Percentiles rank a stretch among this genome's conserved stretches.
These are phyloP conservation scores for Trametes cingulata DNA, from an alignment of 768 basidiomycete genomes.

Conservation along the genomic window DNA sequence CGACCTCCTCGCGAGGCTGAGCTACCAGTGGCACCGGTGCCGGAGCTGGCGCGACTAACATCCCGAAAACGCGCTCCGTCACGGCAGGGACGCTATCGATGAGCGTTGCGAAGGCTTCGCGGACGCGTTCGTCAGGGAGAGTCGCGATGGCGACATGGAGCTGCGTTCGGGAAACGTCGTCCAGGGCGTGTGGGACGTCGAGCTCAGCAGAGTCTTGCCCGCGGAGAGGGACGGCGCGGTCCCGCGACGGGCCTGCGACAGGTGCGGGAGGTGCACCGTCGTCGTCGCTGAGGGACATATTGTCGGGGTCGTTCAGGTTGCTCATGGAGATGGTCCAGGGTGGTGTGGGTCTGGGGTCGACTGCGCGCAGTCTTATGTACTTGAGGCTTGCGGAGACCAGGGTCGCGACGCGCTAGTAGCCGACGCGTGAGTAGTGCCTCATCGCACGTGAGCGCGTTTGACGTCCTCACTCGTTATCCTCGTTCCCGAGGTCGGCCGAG, in stretches of 20 bases:
- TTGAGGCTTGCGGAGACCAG: too few species aligned
- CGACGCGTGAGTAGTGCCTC: background rate
- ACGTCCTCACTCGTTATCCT: too few species aligned
- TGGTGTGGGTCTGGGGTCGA: too few species aligned
- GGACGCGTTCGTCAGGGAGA: slow-evolving; percentile 45
- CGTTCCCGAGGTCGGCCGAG: too few species aligned
- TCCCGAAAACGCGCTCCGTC: slow-evolving; percentile 43
- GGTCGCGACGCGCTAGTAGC: background rate
- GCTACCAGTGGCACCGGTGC: too few species aligned
- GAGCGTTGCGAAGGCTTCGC: slow-evolving; percentile 41
- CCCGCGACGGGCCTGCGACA: background rate
- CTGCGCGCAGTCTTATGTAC: too few species aligned
- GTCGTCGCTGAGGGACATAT: slow-evolving; percentile 2
- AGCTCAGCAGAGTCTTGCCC: too few species aligned
- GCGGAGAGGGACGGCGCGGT: background rate
- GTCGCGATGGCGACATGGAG: slow-evolving; percentile 45
- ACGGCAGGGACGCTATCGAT: slow-evolving; percentile 43
- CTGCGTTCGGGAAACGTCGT: slow-evolving; percentile 42
- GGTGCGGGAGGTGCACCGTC: background rate
- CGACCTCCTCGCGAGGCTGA: slow-evolving; percentile 30
- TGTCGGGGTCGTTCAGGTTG: background rate
- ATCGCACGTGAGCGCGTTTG: background rate
- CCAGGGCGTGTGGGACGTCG: too few species aligned
- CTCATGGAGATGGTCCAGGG: background rate
- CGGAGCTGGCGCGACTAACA: slow-evolving; percentile 51